A percentile compares a stretch with the other conserved stretches of the same genome.
Conservation (phyloP, 1,284 basidiomycete species). For the Gymnopus androsaceus region DNA sequence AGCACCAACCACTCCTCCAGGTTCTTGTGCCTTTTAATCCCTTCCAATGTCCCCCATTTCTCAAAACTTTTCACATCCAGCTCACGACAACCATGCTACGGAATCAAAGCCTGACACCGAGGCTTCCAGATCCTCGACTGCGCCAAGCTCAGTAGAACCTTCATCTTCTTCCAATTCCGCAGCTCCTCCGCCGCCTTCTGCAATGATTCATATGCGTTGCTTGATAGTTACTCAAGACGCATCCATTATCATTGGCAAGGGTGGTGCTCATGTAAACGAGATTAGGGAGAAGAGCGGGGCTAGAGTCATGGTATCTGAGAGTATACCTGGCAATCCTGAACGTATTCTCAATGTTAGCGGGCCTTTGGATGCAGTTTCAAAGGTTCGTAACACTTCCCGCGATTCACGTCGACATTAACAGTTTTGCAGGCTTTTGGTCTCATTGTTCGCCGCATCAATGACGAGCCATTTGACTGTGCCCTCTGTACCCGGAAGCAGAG, state of each 20-base stretch:
- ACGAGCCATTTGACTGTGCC: conserved; percentile 98
- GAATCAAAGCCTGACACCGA: conserved; percentile 34
- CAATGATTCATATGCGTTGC: conserved; percentile 90
- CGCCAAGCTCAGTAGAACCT: conserved; percentile 25
- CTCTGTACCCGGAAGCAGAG: conserved; percentile 95
- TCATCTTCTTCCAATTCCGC: conserved; percentile 49
- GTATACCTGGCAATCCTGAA: conserved; percentile 97
- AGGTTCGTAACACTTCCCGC: conserved; percentile 55
- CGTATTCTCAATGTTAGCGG: conserved; percentile 97
- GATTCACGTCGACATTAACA: conserved; percentile 15
- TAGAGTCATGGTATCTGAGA: conserved; percentile 93
- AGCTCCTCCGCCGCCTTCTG: conserved; percentile 51
- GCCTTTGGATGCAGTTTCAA: conserved; percentile 96
- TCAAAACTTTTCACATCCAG: conserved; percentile 51
- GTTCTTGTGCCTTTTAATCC: conserved; percentile 43
- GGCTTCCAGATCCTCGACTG: conserved; percentile 26
- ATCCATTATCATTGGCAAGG: conserved; percentile 98
- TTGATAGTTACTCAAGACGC: conserved; percentile 99
- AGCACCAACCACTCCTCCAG: conserved; percentile 47
- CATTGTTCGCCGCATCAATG: conserved; percentile 98
- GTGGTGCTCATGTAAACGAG: conserved; percentile 96
- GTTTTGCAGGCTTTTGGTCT: conserved; percentile 88
- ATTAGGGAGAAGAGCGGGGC: conserved; percentile 98
- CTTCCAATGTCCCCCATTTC: conserved; percentile 49
- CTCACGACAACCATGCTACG: conserved; percentile 39